A percentile compares a stretch with the other conserved stretches of the same genome.
These are phyloP conservation scores for Omphalotus guepiniiformis DNA, from an alignment of 768 basidiomycete genomes.

Conservation along the genomic window DNA sequence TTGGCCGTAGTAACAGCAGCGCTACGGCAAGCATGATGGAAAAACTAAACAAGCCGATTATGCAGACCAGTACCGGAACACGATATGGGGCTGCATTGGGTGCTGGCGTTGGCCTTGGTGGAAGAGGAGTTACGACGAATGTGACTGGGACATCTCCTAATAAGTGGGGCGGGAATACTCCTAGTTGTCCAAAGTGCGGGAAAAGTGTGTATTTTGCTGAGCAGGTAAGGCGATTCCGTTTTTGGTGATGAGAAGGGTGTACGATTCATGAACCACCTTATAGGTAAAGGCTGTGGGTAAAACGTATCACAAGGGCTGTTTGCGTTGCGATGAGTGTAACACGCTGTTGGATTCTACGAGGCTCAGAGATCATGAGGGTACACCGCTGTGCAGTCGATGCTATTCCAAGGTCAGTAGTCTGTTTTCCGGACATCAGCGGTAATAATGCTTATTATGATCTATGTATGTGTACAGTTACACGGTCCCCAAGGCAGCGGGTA, in stretches of 20 bases:
- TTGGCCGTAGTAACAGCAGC: slow-evolving; percentile 8
- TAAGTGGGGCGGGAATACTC: slow-evolving; percentile 58
- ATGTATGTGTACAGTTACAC: slow-evolving; percentile 44
- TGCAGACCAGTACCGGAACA: slow-evolving; percentile 53
- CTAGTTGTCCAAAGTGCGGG: slow-evolving; percentile 62
- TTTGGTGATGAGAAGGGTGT: slow-evolving; percentile 5
- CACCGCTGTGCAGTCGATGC: slow-evolving; percentile 66
- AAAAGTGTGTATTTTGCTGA: slow-evolving; percentile 86
- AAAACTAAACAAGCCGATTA: slow-evolving; percentile 33
- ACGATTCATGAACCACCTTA: slow-evolving; percentile 1
- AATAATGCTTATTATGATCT: no score
- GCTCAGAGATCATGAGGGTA: slow-evolving; percentile 72
- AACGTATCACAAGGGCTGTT: slow-evolving; percentile 73
- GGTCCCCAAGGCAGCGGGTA: slow-evolving; percentile 75
- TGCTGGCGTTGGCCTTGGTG: slow-evolving; percentile 18
- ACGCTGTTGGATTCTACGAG: slow-evolving; percentile 67
- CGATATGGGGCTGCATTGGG: slow-evolving; percentile 59
- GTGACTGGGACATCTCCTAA: slow-evolving; percentile 28
- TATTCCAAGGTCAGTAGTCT: slow-evolving; percentile 54
- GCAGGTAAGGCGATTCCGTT: slow-evolving; percentile 41
- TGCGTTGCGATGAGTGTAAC: slow-evolving; percentile 72
- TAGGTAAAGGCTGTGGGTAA: slow-evolving; percentile 80
- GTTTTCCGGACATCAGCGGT: no score
- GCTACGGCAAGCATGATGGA: no score
- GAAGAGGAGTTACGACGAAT: neutral